Evolutionary conservation across 805 yeast species (phyloP), one percentile per base, ranked within the genome.

Genomic region (Yamadazyma sp.): DNA sequence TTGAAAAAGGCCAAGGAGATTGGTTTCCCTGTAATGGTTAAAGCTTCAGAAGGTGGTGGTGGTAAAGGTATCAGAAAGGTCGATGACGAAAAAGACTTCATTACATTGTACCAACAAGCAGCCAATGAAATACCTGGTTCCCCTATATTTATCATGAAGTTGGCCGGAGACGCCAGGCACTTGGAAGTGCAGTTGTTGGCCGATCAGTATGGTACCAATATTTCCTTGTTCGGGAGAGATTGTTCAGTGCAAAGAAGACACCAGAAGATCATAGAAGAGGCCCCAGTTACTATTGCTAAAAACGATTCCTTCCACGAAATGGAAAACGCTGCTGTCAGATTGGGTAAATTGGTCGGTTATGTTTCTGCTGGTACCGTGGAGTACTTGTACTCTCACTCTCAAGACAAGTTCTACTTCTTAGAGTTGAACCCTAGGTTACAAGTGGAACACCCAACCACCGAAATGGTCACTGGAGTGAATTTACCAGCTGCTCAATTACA

Each of bases 31-130:
- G 95, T 93, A 38, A 93, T 93, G 99, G 82, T 93, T 59, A 93
- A 93, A 67, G 99, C 99, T 34, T 89, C 97, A 42, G 99, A 93
- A 80, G 99, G 99, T 74, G 99, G 99, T 67, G 99, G 99, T 71
- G 99, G 99, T 74, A 93, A 93, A 70, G 99, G 99, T 78, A 93
- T 93, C 64, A 84, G 99, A 73, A 89, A 89, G 67, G 98, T 89
- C 48, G 95, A 86, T 40, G 60, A 73, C 46, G 96, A 84, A 62
- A 81, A 79, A 47, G 85, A 89, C 54, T 93, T 93, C 50, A 55
- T 73, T 28, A 46, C 86, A 18, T 67, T 85, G 46, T 93, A 91
- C 61, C 80, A 82, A 50, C 99, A 93, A 71, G 99, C 97, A 31
- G 87, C 95, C 37, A 85, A 85, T 53, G 99, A 93, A 71, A 91